These are phyloP conservation scores for Pulveroboletus sp. DNA, from an alignment of 768 basidiomycete species.

Conservation along the genomic window DNA sequence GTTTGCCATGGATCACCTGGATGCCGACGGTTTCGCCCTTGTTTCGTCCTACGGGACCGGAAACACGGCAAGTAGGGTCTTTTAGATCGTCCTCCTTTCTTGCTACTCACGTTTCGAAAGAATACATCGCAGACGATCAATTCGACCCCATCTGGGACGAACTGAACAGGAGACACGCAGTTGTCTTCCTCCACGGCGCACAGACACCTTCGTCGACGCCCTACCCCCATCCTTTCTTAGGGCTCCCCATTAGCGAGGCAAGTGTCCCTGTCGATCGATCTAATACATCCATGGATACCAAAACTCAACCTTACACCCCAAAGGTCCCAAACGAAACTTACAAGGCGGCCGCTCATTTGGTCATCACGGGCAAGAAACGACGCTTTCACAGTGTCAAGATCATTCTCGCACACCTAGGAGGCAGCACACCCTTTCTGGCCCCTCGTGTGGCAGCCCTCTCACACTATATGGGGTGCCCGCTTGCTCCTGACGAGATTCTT, in stretches of 20 bases:
- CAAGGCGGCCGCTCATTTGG: constrained; percentile 77
- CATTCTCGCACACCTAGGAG: constrained; percentile 75
- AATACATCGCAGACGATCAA: constrained; percentile 60
- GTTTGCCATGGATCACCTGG: constrained; percentile 57
- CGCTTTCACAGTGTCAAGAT: constrained; percentile 58
- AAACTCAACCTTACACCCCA: constrained; percentile 6
- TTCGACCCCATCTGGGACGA: constrained; percentile 74
- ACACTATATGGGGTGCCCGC: constrained; percentile 63
- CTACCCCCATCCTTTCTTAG: constrained; percentile 59
- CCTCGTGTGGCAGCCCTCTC: constrained; percentile 68
- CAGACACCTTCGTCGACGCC: constrained; percentile 65
- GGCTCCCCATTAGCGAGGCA: constrained; percentile 69
- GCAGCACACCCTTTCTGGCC: constrained; percentile 61
- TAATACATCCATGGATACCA: neutral
- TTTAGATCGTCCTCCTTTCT: neutral
- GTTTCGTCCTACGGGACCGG: constrained; percentile 67
- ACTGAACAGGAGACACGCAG: constrained; percentile 53
- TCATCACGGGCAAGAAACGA: constrained; percentile 68
- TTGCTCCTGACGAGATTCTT: constrained; percentile 64
- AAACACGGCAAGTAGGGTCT: constrained; percentile 46
- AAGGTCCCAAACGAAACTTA: constrained; percentile 82
- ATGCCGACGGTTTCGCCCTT: constrained; percentile 63
- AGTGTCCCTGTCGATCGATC: constrained; percentile 8
- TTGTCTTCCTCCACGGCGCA: constrained; percentile 73
- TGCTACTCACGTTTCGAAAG: constrained; percentile 33